These are phyloP conservation scores for Lecanoromycetidae sp. DNA, from an alignment of 2,329 filamentous ascomycete species.

Conservation along the genomic window DNA sequence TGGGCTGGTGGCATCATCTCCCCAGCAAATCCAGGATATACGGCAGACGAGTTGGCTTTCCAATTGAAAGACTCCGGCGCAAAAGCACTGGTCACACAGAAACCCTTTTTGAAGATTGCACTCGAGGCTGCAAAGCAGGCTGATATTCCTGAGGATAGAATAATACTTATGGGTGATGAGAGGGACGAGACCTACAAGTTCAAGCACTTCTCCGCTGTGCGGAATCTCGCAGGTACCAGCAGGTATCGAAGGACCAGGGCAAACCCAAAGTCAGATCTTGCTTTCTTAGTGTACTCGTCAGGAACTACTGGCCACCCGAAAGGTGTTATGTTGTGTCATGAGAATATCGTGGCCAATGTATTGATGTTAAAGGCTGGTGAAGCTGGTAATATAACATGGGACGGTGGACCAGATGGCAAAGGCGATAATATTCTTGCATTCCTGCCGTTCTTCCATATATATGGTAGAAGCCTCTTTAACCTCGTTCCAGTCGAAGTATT, in stretches of 20 bases:
- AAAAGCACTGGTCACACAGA: constrained; percentile 63
- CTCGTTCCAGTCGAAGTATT: neutral
- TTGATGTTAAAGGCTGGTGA: constrained; percentile 46
- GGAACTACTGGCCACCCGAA: constrained; percentile 88
- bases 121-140: constrained; percentile 55
- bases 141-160: constrained; percentile 57
- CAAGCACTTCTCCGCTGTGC: constrained; percentile 62
- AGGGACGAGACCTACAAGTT: constrained; percentile 46
- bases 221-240: constrained; percentile 48
- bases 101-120: constrained; percentile 51
- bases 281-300: constrained; percentile 77
- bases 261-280: constrained; percentile 58
- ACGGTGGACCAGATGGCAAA: constrained; percentile 47
- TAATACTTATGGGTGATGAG: constrained; percentile 64
- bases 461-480: constrained; percentile 39
- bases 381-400: constrained; percentile 42
- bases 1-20: constrained; percentile 75
- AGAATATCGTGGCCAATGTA: constrained; percentile 68
- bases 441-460: constrained; percentile 85
- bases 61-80: constrained; percentile 71
- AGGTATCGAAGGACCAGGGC: constrained; percentile 50
- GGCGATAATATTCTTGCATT: constrained; percentile 67
- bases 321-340: constrained; percentile 75
- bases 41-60: constrained; percentile 67
- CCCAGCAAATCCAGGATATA: constrained; percentile 85